Base-by-base conservation (phyloP, 805 yeast genomes). In the Spencermartinsiella europaea region DNA sequence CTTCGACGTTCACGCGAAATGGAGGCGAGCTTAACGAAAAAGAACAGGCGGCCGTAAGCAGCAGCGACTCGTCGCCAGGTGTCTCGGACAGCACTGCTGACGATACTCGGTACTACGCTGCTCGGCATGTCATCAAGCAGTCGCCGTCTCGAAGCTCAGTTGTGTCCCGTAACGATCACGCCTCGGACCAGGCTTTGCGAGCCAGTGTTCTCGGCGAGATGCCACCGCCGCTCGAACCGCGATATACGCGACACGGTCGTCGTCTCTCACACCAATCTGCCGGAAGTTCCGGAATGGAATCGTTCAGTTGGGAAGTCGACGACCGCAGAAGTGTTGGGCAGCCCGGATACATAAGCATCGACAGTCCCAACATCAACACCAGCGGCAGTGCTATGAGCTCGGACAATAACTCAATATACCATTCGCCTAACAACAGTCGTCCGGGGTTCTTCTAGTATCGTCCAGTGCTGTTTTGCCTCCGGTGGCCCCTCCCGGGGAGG, bases 101-200 rank as follows among this genome's bases (percentile, higher is more conserved):
- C 7, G 12, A 25, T 25, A 12, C 7, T 7, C 10, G 12, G 7
- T 25, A 7, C 31, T 25, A 25, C 12, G 31, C 31, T 12, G 31
- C 31, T 12, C 7, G 31, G 31, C 31, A 25, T 34, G 17, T 17
- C n/a, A 14, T 42, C 20, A 12, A 38, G 2, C 8, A 19, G 17
- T 36, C 39, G 3, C 45, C 45, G 2, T 42, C 45, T 7, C 4
- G 45, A 19, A 42, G 21, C 33, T 42, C 45, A 3, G 38, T 42
- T 2, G 5, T 42, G 5, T 16, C 34, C 31, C 15, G 20, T 2
- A 42, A 42, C 33, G 45, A 42, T 17, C 45, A 42, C 34, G 45
- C 25, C 2, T 10, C 3, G 15, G 45, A 25, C 19, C 38, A 42
- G 39, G 39, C 45, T 5, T 16, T 34, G 37, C 7, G 19, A n/a